phyloP scores from a whole-genome alignment of 2,329 filamentous ascomycete genomes.

The Kalaharituber pfeilii region DNA sequence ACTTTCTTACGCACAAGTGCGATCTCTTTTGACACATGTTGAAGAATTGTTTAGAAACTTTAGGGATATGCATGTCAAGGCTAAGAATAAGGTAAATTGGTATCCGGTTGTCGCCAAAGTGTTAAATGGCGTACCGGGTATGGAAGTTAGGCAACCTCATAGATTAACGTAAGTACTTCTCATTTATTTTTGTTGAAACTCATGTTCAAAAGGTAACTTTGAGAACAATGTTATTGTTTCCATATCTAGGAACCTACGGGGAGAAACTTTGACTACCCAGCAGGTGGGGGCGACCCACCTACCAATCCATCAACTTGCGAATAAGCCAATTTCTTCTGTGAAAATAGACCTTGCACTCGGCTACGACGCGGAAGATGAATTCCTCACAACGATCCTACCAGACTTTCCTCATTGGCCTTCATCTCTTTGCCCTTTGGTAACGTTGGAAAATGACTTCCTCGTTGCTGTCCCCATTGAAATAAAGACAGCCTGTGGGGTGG shows the following conservation, averaged over 20 bases:
- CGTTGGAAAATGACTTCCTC: not conserved
- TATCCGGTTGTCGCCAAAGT: not conserved
- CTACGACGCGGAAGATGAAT: not conserved
- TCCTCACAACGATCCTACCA: not conserved
- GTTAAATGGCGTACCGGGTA: not conserved
- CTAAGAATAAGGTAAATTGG: not conserved
- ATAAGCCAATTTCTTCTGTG: not conserved
- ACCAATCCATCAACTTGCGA: not conserved
- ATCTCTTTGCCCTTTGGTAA: not conserved
- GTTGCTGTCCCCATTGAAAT: not conserved
- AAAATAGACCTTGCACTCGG: not conserved
- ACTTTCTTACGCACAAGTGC: not conserved
- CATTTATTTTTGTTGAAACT: not conserved
- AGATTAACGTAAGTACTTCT: not conserved
- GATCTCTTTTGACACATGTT: not conserved
- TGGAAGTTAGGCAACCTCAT: not conserved
- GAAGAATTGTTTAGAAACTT: not conserved
- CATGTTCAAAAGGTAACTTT: not conserved
- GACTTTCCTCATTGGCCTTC: not conserved
- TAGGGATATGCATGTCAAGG: not conserved
- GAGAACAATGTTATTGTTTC: not conserved
- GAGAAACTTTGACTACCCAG: not conserved
- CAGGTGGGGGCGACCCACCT: not conserved
- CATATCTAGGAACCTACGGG: not conserved
- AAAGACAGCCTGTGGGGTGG: not conserved